phyloP scores from a whole-genome alignment of 306 rosid genomes.

The Amphicarpaea edgeworthii region DNA sequence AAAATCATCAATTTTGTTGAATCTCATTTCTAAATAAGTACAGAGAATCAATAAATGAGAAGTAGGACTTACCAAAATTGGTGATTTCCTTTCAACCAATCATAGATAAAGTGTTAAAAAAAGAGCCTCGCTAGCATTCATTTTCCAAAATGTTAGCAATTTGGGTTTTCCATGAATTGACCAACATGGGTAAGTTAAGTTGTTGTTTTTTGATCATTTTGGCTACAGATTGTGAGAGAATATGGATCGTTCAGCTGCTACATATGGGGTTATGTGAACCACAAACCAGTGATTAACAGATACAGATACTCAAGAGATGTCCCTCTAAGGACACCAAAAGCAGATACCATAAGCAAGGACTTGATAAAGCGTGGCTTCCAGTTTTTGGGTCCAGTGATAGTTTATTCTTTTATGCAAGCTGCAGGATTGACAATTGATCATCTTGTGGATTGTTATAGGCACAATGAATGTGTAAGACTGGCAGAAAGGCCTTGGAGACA shows the following conservation, averaged over 20 bases:
- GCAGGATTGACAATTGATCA: slow-evolving; percentile 94
- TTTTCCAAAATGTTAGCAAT: background rate
- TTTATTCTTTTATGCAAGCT: slow-evolving; percentile 95
- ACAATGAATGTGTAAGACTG: slow-evolving; percentile 72
- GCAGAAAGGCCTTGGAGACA: slow-evolving; percentile 99
- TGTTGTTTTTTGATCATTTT: background rate
- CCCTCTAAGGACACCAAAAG: slow-evolving; percentile 81
- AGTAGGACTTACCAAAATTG: too few species aligned
- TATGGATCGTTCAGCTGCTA: slow-evolving; percentile 90
- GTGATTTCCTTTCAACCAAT: too few species aligned
- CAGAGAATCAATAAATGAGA: too few species aligned
- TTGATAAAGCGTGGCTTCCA: slow-evolving; percentile 76
- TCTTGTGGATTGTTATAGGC: slow-evolving; percentile 83
- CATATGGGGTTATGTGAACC: slow-evolving; percentile 86
- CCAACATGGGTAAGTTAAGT: background rate
- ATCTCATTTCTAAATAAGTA: too few species aligned
- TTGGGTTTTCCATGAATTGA: background rate
- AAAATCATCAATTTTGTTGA: too few species aligned
- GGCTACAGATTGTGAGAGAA: slow-evolving; percentile 70
- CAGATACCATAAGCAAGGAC: slow-evolving; percentile 87
- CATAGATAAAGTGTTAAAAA: too few species aligned
- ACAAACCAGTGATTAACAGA: slow-evolving; percentile 77
- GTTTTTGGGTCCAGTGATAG: slow-evolving; percentile 87
- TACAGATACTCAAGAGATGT: slow-evolving; percentile 81
- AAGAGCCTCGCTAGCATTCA: too few species aligned